Evolutionary conservation across 495 filamentous ascomycete genomes (phyloP).

Genomic region (Aspergillus diversus): DNA sequence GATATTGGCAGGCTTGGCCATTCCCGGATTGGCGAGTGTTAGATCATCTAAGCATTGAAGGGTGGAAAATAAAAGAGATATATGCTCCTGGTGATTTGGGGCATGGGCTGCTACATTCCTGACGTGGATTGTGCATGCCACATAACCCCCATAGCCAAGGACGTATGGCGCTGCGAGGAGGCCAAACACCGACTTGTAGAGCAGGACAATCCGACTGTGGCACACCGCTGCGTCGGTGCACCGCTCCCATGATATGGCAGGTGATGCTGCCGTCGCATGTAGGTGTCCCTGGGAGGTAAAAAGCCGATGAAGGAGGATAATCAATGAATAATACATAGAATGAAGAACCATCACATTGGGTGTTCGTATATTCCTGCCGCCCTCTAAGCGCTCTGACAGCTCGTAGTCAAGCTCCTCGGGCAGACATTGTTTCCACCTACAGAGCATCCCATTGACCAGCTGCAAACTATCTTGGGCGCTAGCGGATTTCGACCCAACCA

Average conservation of each 20-base stretch:
- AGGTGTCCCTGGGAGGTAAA: not conserved
- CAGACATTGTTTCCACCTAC: not conserved
- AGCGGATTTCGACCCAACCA: not conserved
- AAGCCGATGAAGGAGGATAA: not conserved
- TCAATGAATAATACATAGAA: not conserved
- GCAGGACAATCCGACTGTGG: not conserved
- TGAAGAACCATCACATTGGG: not conserved
- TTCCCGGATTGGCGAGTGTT: not conserved
- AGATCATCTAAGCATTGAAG: not conserved
- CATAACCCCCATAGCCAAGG: not conserved
- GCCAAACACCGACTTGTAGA: not conserved
- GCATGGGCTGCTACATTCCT: not conserved
- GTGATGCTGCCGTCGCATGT: not conserved
- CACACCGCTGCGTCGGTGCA: not conserved
- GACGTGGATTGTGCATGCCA: not conserved
- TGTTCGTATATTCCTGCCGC: not conserved
- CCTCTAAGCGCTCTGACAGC: not conserved
- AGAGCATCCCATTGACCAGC: not conserved
- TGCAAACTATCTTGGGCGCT: not conserved
- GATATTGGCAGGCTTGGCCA: not conserved
- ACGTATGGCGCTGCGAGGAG: not conserved
- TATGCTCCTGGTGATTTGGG: not conserved
- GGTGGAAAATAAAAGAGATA: not conserved
- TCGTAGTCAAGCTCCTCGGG: not conserved
- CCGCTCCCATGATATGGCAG: constrained; percentile 1